Percentiles rank a stretch among this genome's conserved stretches.
phyloP scores from a whole-genome alignment of 768 basidiomycete genomes.

The Boletus eberwhitei region DNA sequence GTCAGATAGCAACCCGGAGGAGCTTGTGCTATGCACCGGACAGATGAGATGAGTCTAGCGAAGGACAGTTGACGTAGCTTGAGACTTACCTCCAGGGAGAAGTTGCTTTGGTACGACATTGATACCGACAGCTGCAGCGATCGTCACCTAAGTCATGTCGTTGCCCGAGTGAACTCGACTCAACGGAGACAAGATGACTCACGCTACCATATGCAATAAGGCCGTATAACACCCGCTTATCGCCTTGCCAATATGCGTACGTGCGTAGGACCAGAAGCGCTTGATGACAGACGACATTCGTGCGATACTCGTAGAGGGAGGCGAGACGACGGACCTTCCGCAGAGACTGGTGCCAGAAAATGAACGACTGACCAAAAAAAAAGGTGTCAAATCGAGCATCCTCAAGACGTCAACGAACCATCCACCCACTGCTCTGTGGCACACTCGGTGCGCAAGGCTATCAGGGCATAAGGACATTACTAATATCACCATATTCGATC shows the following conservation, averaged over 20 bases:
- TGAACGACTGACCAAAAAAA: conserved; percentile 6
- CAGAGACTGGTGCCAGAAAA: background rate
- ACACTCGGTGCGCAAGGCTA: conserved; percentile 1
- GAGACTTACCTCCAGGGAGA: conserved; percentile 1
- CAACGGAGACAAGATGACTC: background rate
- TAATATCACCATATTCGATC: background rate
- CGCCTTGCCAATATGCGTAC: conserved; percentile 19
- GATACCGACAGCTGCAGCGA: conserved; percentile 1
- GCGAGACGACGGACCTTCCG: conserved; percentile 1
- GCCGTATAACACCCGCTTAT: conserved; percentile 10
- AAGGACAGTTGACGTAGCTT: background rate
- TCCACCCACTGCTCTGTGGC: conserved; percentile 8
- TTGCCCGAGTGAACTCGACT: background rate
- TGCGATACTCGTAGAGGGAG: background rate
- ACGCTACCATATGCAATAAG: conserved; percentile 11
- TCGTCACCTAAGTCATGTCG: conserved; percentile 1
- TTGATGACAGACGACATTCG: background rate
- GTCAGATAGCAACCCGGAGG: background rate
- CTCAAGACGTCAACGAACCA: background rate
- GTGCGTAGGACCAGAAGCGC: conserved; percentile 18
- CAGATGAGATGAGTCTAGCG: background rate
- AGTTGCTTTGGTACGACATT: background rate
- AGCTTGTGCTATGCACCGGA: background rate
- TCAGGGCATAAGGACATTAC: background rate
- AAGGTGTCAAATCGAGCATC: background rate